Base-by-base conservation (phyloP, 805 yeast species). In the Saturnispora sekii region DNA sequence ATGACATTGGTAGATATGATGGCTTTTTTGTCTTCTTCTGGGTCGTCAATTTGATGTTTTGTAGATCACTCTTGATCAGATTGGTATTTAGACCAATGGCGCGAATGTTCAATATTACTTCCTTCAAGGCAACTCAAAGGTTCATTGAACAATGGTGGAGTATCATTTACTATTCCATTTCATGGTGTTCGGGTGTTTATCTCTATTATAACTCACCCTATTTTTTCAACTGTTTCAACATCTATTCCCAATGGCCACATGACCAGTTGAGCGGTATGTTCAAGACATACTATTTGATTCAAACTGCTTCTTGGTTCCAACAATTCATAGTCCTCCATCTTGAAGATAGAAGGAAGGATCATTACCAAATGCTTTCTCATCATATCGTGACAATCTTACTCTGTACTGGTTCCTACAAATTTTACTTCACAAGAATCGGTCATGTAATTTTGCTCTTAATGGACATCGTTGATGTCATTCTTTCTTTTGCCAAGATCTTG, bases 141-240 rank as follows among this genome's bases (percentile, higher is more conserved):
- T 87, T 84, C 58, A 83, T 86, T 46, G 96, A 87, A 63, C 96
- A 87, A 67, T 79, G 86, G 41, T 88, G 96, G 96, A 68, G 76
- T 31, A 59, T 76, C 14, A 54, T 75, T 6, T 84, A 83, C 59
- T 84, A 77, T 65, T 52, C 72, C 6, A 52, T 64, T 10, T 73
- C 84, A 9, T 79, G 79, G 58, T 38, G 59, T 1, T 64, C 65
- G 47, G 96, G 95, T 0, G 63, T 74, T 46, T 68, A 68, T 48
- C 62, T 87, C 14, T 79, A 82, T 55, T 63, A 60, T 48, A 48
- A 69, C 39, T 76, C 88, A 3, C 72, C 75, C 1, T 84, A 85
- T 65, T 79, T 69, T 57, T 55, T 70, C 41, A 69, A 80, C 54
- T 65, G 77, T 46, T 80, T 75, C 53, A 66, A 74, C 43, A 58